Evolutionary conservation across 805 yeast genomes (phyloP).

Genomic region (Scheffersomyces amazonensis): DNA sequence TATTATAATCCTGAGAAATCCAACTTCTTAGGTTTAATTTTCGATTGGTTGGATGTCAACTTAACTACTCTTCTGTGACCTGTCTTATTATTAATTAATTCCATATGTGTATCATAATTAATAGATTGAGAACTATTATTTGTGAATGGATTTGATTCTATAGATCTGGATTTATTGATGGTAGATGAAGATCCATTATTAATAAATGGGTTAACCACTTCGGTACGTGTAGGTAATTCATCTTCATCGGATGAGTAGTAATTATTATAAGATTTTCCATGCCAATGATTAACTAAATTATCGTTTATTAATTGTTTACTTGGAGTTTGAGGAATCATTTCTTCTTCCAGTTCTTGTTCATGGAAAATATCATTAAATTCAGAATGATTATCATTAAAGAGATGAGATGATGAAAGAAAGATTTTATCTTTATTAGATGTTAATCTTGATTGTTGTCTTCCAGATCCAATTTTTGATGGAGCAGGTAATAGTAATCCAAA

Average conservation of each 20-base stretch:
- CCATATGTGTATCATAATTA: slow-evolving; percentile 23
- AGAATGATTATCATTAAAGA: slow-evolving; percentile 10
- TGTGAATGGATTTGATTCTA: slow-evolving; percentile 1
- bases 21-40: slow-evolving; percentile 37
- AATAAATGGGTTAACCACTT: slow-evolving; percentile 22
- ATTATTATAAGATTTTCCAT: slow-evolving; percentile 28
- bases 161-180: slow-evolving; percentile 1
- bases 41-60: slow-evolving; percentile 29
- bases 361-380: slow-evolving; percentile 5
- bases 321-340: slow-evolving; percentile 24
- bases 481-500: slow-evolving; percentile 32
- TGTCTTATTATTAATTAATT: slow-evolving; percentile 32
- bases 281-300: slow-evolving; percentile 33
- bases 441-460: slow-evolving; percentile 19
- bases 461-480: slow-evolving; percentile 38
- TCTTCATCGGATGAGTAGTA: slow-evolving; percentile 31
- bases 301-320: slow-evolving; percentile 30
- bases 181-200: background rate
- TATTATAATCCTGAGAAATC: slow-evolving; percentile 17
- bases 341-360: background rate
- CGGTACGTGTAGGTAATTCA: slow-evolving; percentile 5
- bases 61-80: slow-evolving; percentile 32
- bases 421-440: slow-evolving; percentile 8
- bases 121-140: slow-evolving; percentile 1
- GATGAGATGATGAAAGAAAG: background rate